Evolutionary conservation across 2,329 filamentous ascomycete genomes (phyloP).

Genomic region (Neofusicoccum laricinum): DNA sequence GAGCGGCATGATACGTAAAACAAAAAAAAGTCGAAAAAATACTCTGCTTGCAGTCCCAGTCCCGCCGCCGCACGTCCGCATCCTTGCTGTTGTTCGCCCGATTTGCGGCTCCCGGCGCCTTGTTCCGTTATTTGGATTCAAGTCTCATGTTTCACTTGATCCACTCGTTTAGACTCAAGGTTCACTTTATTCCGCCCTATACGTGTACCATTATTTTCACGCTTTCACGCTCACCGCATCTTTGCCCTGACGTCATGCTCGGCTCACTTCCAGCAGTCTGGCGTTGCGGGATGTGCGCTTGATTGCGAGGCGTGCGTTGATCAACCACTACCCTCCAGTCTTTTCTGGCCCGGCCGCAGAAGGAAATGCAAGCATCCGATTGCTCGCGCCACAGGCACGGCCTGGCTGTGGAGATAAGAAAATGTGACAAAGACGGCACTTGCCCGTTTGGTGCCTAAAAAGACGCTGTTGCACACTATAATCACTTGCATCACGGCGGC

Average conservation of each 20-base stretch:
- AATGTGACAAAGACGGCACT: too few species aligned
- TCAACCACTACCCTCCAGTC: not conserved
- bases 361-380: not conserved
- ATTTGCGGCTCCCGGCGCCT: not conserved
- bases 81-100: not conserved
- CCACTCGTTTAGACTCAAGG: not conserved
- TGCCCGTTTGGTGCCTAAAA: too few species aligned
- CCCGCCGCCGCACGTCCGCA: too few species aligned
- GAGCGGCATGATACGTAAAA: not conserved
- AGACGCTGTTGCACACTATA: not conserved
- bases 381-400: not conserved
- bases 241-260: slow-evolving; percentile 4
- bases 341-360: not conserved
- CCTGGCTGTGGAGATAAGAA: too few species aligned
- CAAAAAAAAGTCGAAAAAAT: not conserved
- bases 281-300: not conserved
- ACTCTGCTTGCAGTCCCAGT: not conserved
- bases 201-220: not conserved
- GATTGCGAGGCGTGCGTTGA: not conserved
- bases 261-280: not conserved
- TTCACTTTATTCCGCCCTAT: not conserved
- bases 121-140: not conserved
- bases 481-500: not conserved
- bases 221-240: not conserved
- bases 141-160: not conserved